A percentile compares a stretch with the other conserved stretches of the same genome.
Conservation (phyloP, 2,329 filamentous ascomycete genomes). For the Orbilia quercus region DNA sequence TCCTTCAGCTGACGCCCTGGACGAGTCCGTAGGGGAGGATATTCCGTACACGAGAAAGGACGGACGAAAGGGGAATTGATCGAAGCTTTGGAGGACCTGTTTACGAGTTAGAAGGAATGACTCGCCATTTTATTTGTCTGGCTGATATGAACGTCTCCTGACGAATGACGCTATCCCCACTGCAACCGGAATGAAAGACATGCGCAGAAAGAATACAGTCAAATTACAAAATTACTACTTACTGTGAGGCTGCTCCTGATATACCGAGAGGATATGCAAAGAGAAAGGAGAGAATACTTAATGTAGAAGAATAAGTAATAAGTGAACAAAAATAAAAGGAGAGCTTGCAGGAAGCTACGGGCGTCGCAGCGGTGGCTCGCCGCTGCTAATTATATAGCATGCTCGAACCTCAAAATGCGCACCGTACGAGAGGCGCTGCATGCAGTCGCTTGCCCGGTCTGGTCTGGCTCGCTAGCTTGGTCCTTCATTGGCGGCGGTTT, state of each 20-base stretch:
- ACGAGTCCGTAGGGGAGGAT: background rate
- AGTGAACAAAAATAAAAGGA: slow-evolving; percentile 2
- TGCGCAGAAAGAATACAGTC: background rate
- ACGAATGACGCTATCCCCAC: slow-evolving; percentile 47
- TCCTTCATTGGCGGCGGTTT: slow-evolving; percentile 41
- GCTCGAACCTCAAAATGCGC: background rate
- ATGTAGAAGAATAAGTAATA: too few relatives aligned
- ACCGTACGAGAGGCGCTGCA: slow-evolving; percentile 2
- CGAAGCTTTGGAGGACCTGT: background rate
- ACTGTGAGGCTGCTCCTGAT: background rate
- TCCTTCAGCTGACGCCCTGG: background rate
- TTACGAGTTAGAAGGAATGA: slow-evolving; percentile 14
- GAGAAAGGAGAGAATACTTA: slow-evolving; percentile 1
- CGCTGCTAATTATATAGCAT: slow-evolving; percentile 41
- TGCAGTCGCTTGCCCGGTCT: slow-evolving; percentile 3
- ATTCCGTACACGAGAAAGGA: too few relatives aligned
- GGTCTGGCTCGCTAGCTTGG: background rate
- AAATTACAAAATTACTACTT: background rate
- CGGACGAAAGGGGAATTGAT: background rate
- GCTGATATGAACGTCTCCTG: slow-evolving; percentile 19
- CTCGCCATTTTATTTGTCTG: slow-evolving; percentile 41
- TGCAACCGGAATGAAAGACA: slow-evolving; percentile 39
- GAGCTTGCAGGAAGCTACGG: slow-evolving; percentile 9
- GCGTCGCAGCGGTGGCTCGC: background rate
- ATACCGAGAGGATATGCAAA: background rate